Conservation (phyloP, 1,139 yeast genomes). For the Kazachstania sp. region DNA sequence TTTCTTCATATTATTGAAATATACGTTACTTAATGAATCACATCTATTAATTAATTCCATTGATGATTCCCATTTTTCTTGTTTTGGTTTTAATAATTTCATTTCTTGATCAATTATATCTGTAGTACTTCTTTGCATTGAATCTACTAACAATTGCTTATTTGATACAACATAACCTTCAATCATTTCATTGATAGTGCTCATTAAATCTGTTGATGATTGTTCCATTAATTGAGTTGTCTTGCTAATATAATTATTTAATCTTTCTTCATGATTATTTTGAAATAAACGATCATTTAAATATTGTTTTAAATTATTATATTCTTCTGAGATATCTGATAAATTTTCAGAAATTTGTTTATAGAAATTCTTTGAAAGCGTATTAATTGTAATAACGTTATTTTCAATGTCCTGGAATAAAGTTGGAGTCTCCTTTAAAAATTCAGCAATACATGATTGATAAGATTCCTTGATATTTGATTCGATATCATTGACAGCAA, state of each 20-base stretch:
- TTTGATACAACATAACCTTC: slow-evolving; percentile 27
- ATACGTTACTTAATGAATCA: slow-evolving; percentile 28
- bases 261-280: slow-evolving; percentile 28
- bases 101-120: slow-evolving; percentile 31
- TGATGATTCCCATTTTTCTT: slow-evolving; percentile 31
- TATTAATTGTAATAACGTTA: slow-evolving; percentile 11
- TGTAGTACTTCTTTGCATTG: slow-evolving; percentile 26
- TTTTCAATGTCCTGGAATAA: slow-evolving; percentile 16
- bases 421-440: slow-evolving; percentile 20
- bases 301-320: slow-evolving; percentile 30
- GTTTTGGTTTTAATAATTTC: slow-evolving; percentile 26
- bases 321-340: slow-evolving; percentile 28
- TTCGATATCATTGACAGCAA: slow-evolving; percentile 14
- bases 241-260: slow-evolving; percentile 22
- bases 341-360: slow-evolving; percentile 20
- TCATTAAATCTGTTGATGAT: slow-evolving; percentile 26
- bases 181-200: slow-evolving; percentile 21
- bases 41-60: slow-evolving; percentile 31
- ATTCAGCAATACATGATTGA: slow-evolving; percentile 19
- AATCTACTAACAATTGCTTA: slow-evolving; percentile 24
- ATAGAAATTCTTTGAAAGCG: slow-evolving; percentile 13
- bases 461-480: slow-evolving; percentile 18
- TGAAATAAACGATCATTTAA: slow-evolving; percentile 31
- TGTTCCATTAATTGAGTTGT: slow-evolving; percentile 27
- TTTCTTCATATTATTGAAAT: slow-evolving; percentile 17